phyloP scores from a whole-genome alignment of 176 grass and related monocot species.

The Typha latifolia region DNA sequence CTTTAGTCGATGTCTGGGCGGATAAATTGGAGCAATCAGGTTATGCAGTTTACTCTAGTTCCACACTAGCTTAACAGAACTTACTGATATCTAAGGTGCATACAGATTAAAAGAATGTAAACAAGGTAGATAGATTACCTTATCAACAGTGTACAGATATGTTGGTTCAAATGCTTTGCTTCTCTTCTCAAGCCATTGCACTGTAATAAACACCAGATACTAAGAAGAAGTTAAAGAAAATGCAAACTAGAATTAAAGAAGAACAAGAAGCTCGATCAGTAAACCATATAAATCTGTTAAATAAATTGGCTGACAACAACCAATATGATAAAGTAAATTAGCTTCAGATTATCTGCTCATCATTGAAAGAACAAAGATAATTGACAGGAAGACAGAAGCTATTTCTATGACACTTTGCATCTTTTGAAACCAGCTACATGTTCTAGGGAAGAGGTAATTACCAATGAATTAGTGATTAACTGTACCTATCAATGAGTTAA shows the following conservation, averaged over 20 bases:
- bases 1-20: no score
- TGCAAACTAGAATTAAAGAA: constrained; percentile 6
- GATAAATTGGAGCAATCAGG: background rate
- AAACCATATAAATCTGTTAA: background rate
- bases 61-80: background rate
- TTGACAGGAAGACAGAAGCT: background rate
- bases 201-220: constrained; percentile 48
- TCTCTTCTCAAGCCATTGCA: constrained; percentile 88
- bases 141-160: constrained; percentile 87
- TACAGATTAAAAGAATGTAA: background rate
- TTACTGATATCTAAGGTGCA: background rate
- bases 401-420: background rate
- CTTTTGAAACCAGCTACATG: background rate
- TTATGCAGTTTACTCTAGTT: background rate
- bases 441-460: background rate
- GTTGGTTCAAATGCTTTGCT: constrained; percentile 94
- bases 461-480: constrained; percentile 8
- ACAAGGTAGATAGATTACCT: constrained; percentile 35
- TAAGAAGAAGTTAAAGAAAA: constrained; percentile 31
- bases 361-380: background rate
- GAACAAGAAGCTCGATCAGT: background rate
- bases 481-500: constrained; percentile 64
- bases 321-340: background rate
- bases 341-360: no score
- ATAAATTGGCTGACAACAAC: background rate